Evolutionary conservation across 345 rosid species (phyloP).

Genomic region (Eucalyptus pumila): DNA sequence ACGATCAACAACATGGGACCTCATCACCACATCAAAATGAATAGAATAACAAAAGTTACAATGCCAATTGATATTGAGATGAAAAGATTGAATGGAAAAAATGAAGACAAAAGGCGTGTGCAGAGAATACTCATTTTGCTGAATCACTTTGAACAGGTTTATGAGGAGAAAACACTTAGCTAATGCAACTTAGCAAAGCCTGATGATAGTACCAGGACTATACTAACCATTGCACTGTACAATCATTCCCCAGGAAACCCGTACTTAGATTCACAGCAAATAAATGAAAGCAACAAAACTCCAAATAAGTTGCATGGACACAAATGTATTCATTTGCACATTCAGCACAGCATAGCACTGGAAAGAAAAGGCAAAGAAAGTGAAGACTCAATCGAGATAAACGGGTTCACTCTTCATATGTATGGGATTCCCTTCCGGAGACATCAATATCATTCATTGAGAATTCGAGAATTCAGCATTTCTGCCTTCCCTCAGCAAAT

Average conservation of each 20-base stretch:
- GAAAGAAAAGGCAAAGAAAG: not conserved
- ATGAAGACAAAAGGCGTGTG: not conserved
- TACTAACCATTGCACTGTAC: not conserved
- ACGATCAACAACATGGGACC: not conserved
- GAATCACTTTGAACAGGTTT: not conserved
- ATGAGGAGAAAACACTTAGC: not conserved
- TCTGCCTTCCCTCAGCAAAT: not conserved
- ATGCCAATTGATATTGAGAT: not conserved
- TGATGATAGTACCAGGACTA: fast-evolving
- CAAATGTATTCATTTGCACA: not conserved
- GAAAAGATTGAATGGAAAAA: not conserved
- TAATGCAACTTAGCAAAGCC: not conserved
- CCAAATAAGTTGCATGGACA: not conserved
- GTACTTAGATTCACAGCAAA: not conserved
- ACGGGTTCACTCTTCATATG: fast-evolving
- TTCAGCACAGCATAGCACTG: not conserved
- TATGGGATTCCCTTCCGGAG: not conserved
- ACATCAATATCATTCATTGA: not conserved
- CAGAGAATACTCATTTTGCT: not conserved
- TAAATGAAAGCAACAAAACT: not conserved
- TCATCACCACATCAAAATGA: not conserved
- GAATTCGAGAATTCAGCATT: not conserved
- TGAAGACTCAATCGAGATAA: not conserved
- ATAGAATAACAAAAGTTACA: not conserved
- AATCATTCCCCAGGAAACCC: not conserved